phyloP scores from a whole-genome alignment of 2,329 filamentous ascomycete genomes.

The Alternaria atra region DNA sequence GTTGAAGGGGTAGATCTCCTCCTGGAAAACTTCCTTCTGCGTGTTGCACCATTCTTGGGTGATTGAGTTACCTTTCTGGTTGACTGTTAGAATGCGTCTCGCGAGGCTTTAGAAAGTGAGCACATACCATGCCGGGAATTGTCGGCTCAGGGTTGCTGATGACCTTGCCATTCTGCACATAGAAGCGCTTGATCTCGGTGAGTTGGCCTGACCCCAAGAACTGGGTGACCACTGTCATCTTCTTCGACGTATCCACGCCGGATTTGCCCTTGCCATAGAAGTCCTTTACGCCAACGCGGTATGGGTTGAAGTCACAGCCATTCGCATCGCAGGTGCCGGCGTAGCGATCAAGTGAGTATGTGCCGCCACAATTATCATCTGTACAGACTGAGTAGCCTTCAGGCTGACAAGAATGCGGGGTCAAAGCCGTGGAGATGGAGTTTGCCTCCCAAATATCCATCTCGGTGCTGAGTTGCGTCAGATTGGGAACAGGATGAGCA shows the following conservation, averaged over 20 bases:
- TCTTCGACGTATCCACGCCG: slow-evolving; percentile 49
- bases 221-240: slow-evolving; percentile 59
- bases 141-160: slow-evolving; percentile 56
- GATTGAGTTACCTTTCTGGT: slow-evolving; percentile 37
- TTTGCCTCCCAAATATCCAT: slow-evolving; percentile 54
- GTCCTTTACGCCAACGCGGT: slow-evolving; percentile 67
- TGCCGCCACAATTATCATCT: slow-evolving; percentile 53
- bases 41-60: slow-evolving; percentile 43
- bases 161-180: slow-evolving; percentile 59
- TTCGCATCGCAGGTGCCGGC: slow-evolving; percentile 70
- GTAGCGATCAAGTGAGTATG: slow-evolving; percentile 65
- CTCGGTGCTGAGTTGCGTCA: slow-evolving; percentile 54
- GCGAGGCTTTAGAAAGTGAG: too few relatives aligned
- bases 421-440: slow-evolving; percentile 63
- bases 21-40: slow-evolving; percentile 40
- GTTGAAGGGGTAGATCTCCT: slow-evolving; percentile 58
- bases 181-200: slow-evolving; percentile 57
- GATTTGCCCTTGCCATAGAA: slow-evolving; percentile 68
- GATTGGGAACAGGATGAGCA: too few relatives aligned
- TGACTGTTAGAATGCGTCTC: background rate
- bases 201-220: slow-evolving; percentile 56
- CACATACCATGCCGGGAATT: slow-evolving; percentile 53
- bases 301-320: slow-evolving; percentile 68
- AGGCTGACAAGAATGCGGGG: slow-evolving; percentile 68
- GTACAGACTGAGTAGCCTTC: slow-evolving; percentile 62